Evolutionary conservation across 441 rosid genomes (phyloP).

Genomic region (Erodium trifolium): DNA sequence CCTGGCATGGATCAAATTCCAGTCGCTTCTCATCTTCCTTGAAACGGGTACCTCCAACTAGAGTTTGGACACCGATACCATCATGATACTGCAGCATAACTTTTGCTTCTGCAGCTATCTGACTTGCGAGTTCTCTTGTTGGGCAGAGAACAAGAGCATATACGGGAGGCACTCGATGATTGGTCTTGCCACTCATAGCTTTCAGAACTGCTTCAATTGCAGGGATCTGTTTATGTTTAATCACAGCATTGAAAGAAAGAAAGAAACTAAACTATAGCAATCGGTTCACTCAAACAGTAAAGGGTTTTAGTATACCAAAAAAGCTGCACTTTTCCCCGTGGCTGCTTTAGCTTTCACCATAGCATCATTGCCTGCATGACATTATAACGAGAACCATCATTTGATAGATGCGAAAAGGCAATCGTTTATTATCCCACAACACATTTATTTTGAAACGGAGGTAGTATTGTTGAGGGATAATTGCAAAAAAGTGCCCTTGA

Average conservation of each 20-base stretch:
- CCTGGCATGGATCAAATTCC: slow-evolving; percentile 89
- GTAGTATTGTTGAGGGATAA: too few relatives aligned
- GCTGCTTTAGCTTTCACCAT: slow-evolving; percentile 91
- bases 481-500: too few relatives aligned
- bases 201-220: slow-evolving; percentile 94
- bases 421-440: too few relatives aligned
- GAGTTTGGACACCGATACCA: slow-evolving; percentile 69
- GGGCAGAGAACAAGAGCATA: slow-evolving; percentile 81
- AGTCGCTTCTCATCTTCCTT: slow-evolving; percentile 77
- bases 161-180: slow-evolving; percentile 44
- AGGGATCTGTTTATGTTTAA: slow-evolving; percentile 85
- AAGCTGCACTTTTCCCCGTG: slow-evolving; percentile 85
- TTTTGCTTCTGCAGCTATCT: slow-evolving; percentile 89
- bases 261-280: slow-evolving; percentile 22
- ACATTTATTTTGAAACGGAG: too few relatives aligned
- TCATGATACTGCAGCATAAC: slow-evolving; percentile 74
- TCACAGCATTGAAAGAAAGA: slow-evolving; percentile 26
- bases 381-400: slow-evolving; percentile 19
- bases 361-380: slow-evolving; percentile 76
- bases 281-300: slow-evolving; percentile 16
- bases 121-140: slow-evolving; percentile 91
- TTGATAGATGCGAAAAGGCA: not conserved
- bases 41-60: slow-evolving; percentile 86
- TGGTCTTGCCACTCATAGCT: slow-evolving; percentile 33
- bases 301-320: slow-evolving; percentile 53